Conservation (phyloP, 805 yeast species). For the Candida loeiensis region DNA sequence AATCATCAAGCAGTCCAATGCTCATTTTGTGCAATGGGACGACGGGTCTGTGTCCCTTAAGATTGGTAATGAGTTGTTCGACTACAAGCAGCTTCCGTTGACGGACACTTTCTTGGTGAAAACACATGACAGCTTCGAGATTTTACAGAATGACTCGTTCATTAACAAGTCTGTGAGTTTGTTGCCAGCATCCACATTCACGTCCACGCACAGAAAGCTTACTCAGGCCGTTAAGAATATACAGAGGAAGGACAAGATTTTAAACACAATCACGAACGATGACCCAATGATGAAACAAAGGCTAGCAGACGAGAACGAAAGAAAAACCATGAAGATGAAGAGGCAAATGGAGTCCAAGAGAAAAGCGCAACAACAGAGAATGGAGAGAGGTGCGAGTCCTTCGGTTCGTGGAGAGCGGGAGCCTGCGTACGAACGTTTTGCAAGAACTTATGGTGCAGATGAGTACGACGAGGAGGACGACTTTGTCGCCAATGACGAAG, state of each 20-base stretch:
- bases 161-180: conserved; percentile 66
- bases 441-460: conserved; percentile 32
- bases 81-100: conserved; percentile 60
- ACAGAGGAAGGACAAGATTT: conserved; percentile 46
- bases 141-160: conserved; percentile 65
- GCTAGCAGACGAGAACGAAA: conserved; percentile 60
- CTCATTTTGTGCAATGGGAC: conserved; percentile 89
- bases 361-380: conserved; percentile 56
- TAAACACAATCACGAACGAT: conserved; percentile 50
- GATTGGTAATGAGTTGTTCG: conserved; percentile 84
- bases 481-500: conserved; percentile 43
- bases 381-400: conserved; percentile 45
- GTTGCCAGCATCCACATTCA: conserved; percentile 86
- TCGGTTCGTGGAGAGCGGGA: conserved; percentile 22
- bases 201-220: conserved; percentile 75
- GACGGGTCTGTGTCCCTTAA: conserved; percentile 87
- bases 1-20: conserved; percentile 80
- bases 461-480: conserved; percentile 40
- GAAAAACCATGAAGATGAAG: conserved; percentile 55
- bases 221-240: conserved; percentile 63
- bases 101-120: conserved; percentile 70
- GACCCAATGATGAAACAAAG: conserved; percentile 72
- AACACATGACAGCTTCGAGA: conserved; percentile 67
- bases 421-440: conserved; percentile 38
- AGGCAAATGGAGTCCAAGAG: conserved; percentile 62